Evolutionary conservation across 139 green algal genomes (phyloP).

Genomic region (Coelastrella sp.): DNA sequence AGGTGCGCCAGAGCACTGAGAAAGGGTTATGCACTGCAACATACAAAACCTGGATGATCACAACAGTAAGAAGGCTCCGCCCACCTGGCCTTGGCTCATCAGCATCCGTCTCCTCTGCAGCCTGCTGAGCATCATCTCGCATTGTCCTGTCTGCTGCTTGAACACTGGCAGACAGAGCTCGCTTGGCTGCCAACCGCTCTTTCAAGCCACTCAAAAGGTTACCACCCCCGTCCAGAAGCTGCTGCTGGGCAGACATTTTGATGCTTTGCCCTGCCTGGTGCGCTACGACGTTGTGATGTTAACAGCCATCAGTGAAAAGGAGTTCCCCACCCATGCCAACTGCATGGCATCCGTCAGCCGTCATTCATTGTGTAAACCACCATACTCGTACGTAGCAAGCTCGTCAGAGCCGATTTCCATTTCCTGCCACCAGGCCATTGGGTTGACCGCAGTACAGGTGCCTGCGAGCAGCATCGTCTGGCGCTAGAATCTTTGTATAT

Average conservation of each 20-base stretch:
- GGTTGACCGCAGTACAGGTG: neutral
- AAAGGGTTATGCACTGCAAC: no score
- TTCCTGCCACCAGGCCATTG: neutral
- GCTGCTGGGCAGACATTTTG: neutral
- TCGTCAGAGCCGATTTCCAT: neutral
- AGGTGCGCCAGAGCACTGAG: no score
- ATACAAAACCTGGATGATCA: no score
- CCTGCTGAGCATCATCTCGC: neutral
- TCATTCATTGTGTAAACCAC: neutral
- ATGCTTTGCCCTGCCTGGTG: no score
- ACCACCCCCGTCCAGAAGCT: neutral
- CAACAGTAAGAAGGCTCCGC: no score
- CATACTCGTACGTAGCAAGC: neutral
- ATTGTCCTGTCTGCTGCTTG: neutral
- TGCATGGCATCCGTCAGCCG: neutral
- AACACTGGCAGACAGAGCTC: neutral
- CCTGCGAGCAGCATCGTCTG: neutral
- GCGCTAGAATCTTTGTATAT: no score
- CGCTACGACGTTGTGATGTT: no score
- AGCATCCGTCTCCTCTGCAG: neutral
- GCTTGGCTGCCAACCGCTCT: constrained; percentile 21
- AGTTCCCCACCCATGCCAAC: neutral
- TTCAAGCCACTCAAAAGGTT: neutral
- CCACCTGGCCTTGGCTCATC: neutral
- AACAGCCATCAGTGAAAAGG: neutral